Evolutionary conservation across 306 rosid genomes (phyloP), one percentile per base, ranked within the genome.

Genomic region (Albizia julibrissin): DNA sequence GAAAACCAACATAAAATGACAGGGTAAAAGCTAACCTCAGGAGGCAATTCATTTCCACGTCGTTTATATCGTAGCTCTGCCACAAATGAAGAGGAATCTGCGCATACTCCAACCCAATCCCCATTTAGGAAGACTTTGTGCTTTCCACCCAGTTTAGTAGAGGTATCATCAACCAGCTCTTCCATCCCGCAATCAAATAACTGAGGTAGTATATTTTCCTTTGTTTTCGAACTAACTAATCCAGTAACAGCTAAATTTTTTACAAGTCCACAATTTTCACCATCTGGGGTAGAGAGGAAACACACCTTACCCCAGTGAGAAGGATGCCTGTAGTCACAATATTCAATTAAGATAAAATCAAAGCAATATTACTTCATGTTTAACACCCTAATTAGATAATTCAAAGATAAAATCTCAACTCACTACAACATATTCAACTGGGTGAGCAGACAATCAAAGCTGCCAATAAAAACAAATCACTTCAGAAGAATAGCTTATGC

Each of bases 231-330:
- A 76, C 97, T 93, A 37, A 96, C 99, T 26, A 96, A 87, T 39
- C 97, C 98, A 1, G 99, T 96, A 66, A 91, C 87, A 61, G 97
- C 87, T 86, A 96, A 76, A 84, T 96, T 96, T 80, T 96, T 96
- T n/a, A 96, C 92, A 6, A 96, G 94, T 29, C 99, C 99, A 86
- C 99, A 96, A 84, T 96, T 96, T 91, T 96, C 99, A 79, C 99
- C 99, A 71, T 96, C 99, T 0, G 98, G 98, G 69, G 99, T 96
- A 62, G 98, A 93, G 66, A 96, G 92, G 82, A 92, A 93, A 84
- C 99, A 96, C 73, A 96, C 97, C 87, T 91, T 93, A 7, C 99
- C 99, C 99, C 98, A 96, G 81, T 93, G 99, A 67, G 99, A 96
- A 83, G 99, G 98, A 88, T 96, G 99, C 88, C 99, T 96, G 94